Base-by-base conservation (phyloP, 2,329 filamentous ascomycete genomes). In the Ophiostoma sp. region DNA sequence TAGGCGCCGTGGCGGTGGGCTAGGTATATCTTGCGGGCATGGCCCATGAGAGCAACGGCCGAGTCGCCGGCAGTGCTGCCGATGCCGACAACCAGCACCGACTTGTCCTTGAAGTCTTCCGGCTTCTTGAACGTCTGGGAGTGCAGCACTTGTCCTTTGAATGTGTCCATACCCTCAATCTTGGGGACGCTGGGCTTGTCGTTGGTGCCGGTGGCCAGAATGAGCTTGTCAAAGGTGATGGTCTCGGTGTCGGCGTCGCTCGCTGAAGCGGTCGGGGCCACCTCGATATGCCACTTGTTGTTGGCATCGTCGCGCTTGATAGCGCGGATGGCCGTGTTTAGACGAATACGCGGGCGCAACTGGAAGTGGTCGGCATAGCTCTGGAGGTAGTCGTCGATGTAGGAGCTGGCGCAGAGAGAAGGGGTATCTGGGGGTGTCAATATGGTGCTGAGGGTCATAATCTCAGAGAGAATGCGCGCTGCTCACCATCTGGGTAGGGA, bases 341-440 rank as follows among this genome's bases (percentile, higher is more conserved):
- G 25, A 5, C 39, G 63, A 17, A 69, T 33, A 17, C 15, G 12
- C 2, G 66, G 66, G 15, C 59, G 59, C 17, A 63, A 33, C 59
- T 55, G 66, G 28, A 69, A 36, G 31, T 70, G 45, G 42, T 68
- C 45, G 28, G 59, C 70, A 55, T 52, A 61, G 45, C 28, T 45
- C 19, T 72, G 66, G 45, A 69, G 66, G 31, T 69, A 69, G 12
- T 50, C 66, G 42, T 69, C 45, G 45, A 69, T 22, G 33, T 63
- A 63, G 1, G 59, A 63, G 31, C 59, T 63, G 59, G 59, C 33
- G 33, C 59, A 63, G 19, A 63, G 33, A 7, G 59, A 42, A 4
- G 59, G 59, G 33, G 59, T 63, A 15, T 63, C 59, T 63, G 19
- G 17, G 1, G 6, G 33, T 63, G 59, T 42, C 28, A 59, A 31